Conservation (phyloP, 495 filamentous ascomycete genomes). For the Aspergillus nidulans region DNA sequence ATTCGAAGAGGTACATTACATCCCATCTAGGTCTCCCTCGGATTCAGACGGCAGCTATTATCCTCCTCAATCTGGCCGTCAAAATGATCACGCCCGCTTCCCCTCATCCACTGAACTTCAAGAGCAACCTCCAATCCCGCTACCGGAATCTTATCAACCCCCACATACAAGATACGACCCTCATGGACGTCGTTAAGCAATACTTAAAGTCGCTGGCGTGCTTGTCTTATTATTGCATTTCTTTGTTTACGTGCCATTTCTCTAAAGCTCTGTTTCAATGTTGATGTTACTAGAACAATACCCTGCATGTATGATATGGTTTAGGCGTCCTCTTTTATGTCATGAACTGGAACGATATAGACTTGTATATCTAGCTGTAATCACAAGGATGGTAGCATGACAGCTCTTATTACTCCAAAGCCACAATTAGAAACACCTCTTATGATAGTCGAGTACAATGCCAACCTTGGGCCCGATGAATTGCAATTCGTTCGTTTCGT, state of each 20-base stretch:
- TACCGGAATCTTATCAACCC: slow-evolving; percentile 32
- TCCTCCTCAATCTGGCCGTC: not conserved
- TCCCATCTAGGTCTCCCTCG: slow-evolving; percentile 12
- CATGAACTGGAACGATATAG: not conserved
- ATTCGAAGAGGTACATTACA: slow-evolving; percentile 25
- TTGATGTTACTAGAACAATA: slow-evolving; percentile 11
- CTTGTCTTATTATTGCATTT: slow-evolving; percentile 4
- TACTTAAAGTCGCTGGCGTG: slow-evolving; percentile 7
- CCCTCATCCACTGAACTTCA: slow-evolving; percentile 16
- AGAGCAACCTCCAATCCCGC: slow-evolving; percentile 34
- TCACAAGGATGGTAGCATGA: not conserved
- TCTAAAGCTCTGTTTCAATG: slow-evolving; percentile 10
- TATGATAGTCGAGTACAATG: no score
- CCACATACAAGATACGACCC: slow-evolving; percentile 27
- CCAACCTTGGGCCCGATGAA: no score
- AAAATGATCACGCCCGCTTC: not conserved
- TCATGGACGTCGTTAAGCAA: slow-evolving; percentile 21
- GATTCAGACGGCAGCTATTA: slow-evolving; percentile 7
- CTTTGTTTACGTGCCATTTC: not conserved
- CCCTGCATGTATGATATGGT: slow-evolving; percentile 2
- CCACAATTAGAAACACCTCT: no score
- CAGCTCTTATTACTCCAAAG: no score
- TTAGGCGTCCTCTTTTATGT: slow-evolving; percentile 3
- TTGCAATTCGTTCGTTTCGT: no score
- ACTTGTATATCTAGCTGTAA: not conserved